Conservation (phyloP, 2,329 filamentous ascomycete species). For the Cercospora canescens region DNA sequence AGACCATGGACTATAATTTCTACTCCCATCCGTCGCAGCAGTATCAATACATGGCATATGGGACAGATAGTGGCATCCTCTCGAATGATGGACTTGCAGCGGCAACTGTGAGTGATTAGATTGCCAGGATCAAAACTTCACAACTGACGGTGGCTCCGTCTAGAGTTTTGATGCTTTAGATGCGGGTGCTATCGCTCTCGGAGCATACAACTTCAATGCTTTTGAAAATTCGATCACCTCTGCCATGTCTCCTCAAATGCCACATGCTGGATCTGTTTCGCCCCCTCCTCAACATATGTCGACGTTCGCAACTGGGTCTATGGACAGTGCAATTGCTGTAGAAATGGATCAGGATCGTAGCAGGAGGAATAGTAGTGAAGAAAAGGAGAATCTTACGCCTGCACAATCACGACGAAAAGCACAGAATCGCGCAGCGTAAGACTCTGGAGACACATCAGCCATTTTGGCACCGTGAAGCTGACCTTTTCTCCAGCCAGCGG, state of each 20-base stretch:
- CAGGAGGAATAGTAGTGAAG: slow-evolving; percentile 47
- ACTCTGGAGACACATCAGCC: slow-evolving; percentile 15
- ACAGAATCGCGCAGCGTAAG: slow-evolving; percentile 72
- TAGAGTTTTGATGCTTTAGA: slow-evolving; percentile 33
- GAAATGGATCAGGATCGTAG: slow-evolving; percentile 37
- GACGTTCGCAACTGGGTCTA: slow-evolving; percentile 37
- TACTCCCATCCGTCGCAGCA: slow-evolving; percentile 48
- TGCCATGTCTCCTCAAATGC: slow-evolving; percentile 22
- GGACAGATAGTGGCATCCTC: slow-evolving; percentile 40
- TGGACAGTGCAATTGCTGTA: slow-evolving; percentile 45
- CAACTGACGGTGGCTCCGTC: background rate
- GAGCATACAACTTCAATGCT: slow-evolving; percentile 18
- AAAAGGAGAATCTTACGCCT: slow-evolving; percentile 48
- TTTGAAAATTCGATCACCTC: slow-evolving; percentile 22
- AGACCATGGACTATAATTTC: slow-evolving; percentile 59
- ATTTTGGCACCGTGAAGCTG: background rate
- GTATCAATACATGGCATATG: slow-evolving; percentile 47
- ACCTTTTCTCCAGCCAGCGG: slow-evolving; percentile 67
- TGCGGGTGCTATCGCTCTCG: slow-evolving; percentile 21
- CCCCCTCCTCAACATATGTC: slow-evolving; percentile 28
- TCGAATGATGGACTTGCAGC: slow-evolving; percentile 39
- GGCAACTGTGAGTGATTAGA: slow-evolving; percentile 34
- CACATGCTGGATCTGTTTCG: slow-evolving; percentile 27
- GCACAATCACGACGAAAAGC: slow-evolving; percentile 62
- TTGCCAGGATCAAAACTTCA: background rate